Percentiles rank a stretch among this genome's conserved stretches.
These are phyloP conservation scores for Pseudogymnoascus sp. DNA, from an alignment of 2,329 filamentous ascomycete genomes.

Conservation along the genomic window DNA sequence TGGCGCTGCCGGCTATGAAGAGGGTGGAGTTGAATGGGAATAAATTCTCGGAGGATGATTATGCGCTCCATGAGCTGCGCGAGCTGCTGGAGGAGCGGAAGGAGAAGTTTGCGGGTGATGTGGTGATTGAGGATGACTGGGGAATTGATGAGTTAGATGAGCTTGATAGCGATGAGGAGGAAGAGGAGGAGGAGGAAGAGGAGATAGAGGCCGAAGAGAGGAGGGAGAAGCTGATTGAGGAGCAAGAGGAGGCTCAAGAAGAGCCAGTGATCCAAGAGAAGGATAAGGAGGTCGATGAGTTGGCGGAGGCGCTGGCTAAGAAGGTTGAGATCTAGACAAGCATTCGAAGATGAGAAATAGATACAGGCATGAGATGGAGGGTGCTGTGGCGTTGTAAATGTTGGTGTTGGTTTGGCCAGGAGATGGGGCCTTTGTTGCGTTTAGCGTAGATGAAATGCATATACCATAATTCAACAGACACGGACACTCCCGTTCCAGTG, in stretches of 20 bases:
- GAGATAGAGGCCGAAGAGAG: conserved; percentile 53
- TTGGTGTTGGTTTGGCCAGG: conserved; percentile 1
- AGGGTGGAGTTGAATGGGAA: conserved; percentile 95
- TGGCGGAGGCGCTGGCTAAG: conserved; percentile 71
- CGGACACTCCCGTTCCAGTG: neutral
- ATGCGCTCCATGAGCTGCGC: conserved; percentile 59
- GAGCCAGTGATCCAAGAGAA: conserved; percentile 65
- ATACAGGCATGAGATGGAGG: neutral
- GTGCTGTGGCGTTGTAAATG: conserved; percentile 3
- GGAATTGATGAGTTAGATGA: conserved; percentile 76
- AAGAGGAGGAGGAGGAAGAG: conserved; percentile 59
- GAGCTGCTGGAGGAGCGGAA: conserved; percentile 70
- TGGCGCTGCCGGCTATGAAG: conserved; percentile 66
- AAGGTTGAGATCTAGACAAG: conserved; percentile 26
- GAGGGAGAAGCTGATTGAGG: conserved; percentile 61
- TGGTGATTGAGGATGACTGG: conserved; percentile 72
- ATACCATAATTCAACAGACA: conserved; percentile 6
- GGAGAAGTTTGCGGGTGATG: conserved; percentile 60
- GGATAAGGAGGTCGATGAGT: conserved; percentile 71
- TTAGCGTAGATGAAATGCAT: conserved; percentile 8
- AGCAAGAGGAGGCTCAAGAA: conserved; percentile 65
- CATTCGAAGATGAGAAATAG: neutral
- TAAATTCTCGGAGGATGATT: conserved; percentile 83
- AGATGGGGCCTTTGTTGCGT: conserved; percentile 6
- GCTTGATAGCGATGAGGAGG: conserved; percentile 61